phyloP scores from a whole-genome alignment of 1,139 yeast species.

The Eremothecium cymbalariae region DNA sequence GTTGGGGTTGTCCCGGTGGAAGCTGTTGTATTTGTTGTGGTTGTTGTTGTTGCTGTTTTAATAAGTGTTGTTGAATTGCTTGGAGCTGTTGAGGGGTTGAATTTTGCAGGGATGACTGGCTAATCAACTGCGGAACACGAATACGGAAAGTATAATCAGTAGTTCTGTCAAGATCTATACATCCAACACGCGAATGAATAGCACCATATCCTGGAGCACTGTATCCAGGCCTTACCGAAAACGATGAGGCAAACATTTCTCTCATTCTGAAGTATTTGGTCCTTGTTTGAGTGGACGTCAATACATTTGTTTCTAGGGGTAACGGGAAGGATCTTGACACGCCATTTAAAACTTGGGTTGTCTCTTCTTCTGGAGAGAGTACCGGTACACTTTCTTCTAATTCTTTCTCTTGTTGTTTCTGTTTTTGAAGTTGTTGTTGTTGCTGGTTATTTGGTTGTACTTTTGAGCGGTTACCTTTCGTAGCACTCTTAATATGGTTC shows the following conservation, averaged over 20 bases:
- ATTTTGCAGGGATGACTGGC: conserved; percentile 17
- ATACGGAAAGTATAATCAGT: conserved; percentile 51
- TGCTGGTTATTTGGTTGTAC: conserved; percentile 25
- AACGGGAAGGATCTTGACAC: conserved; percentile 70
- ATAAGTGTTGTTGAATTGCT: conserved; percentile 34
- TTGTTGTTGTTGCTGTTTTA: conserved; percentile 31
- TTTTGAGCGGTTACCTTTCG: conserved; percentile 61
- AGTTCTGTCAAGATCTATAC: conserved; percentile 58
- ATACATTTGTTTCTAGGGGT: conserved; percentile 70
- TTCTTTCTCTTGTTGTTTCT: conserved; percentile 19
- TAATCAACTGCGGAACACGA: conserved; percentile 48
- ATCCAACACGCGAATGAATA: conserved; percentile 67
- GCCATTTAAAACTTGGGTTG: conserved; percentile 89
- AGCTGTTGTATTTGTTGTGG: conserved; percentile 29
- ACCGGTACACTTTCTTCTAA: conserved; percentile 7
- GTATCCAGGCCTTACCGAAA: conserved; percentile 31
- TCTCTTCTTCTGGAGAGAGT: conserved; percentile 75
- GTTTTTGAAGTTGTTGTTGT: conserved; percentile 25
- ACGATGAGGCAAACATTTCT: conserved; percentile 62
- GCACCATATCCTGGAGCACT: conserved; percentile 44
- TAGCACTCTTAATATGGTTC: conserved; percentile 85
- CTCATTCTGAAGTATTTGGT: conserved; percentile 73
- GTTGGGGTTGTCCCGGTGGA: conserved; percentile 14
- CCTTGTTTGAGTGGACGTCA: conserved; percentile 64
- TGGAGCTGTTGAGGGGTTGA: conserved; percentile 42